Evolutionary conservation across 2,329 filamentous ascomycete genomes (phyloP).

Genomic region (Pyricularia sp.): DNA sequence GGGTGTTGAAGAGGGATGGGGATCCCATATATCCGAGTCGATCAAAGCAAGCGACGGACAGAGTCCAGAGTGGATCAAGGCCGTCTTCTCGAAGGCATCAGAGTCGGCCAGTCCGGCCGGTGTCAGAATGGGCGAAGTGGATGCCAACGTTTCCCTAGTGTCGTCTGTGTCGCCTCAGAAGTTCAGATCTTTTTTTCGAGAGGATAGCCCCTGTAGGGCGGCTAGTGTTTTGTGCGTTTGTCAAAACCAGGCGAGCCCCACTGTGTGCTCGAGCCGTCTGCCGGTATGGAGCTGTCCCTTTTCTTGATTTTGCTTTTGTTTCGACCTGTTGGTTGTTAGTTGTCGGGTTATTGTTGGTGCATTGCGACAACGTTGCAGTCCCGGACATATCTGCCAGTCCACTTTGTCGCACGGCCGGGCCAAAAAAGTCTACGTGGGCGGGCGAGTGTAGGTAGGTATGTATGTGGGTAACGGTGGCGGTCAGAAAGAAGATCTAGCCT

Average conservation of each 20-base stretch:
- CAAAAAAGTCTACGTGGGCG: neutral
- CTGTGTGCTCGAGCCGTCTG: neutral
- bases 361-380: neutral
- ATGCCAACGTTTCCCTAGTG: neutral
- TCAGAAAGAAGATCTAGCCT: neutral
- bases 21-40: neutral
- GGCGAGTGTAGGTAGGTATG: neutral
- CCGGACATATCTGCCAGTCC: neutral
- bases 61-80: neutral
- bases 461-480: neutral
- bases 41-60: neutral
- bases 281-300: neutral
- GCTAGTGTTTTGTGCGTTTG: neutral
- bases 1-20: neutral
- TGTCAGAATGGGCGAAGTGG: neutral
- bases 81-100: neutral
- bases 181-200: neutral
- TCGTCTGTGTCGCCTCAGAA: neutral
- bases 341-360: neutral
- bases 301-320: neutral
- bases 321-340: neutral
- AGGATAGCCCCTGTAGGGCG: neutral
- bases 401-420: neutral
- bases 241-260: neutral
- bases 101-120: neutral